Evolutionary conservation across 805 yeast species (phyloP), one percentile per base, ranked within the genome.

Genomic region (Zygotorulaspora chibaensis): DNA sequence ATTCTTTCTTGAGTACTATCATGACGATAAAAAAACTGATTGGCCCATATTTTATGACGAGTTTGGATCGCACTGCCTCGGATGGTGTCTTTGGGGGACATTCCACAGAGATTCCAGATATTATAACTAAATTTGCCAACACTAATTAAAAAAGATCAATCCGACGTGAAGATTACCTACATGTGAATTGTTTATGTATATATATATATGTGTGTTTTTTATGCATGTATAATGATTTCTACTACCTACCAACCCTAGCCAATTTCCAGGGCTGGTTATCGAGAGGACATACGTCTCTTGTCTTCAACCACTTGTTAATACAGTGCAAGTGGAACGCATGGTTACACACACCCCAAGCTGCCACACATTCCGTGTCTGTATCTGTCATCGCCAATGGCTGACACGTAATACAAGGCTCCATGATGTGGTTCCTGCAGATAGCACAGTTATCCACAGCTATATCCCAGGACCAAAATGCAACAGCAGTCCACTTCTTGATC

Each of bases 391-490:
- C 81, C 61, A 83, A 82, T 23, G 95, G 95, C 65, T 88, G 96
- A 65, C 99, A 93, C 65, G 90, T 98, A 54, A 93, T 86, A 65
- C 99, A 93, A 13, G 93, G 93, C 61, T 93, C 99, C 99, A 93
- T 93, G 55, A 93, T 77, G 68, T 91, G 97, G 67, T 91, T 93
- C 63, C 98, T 79, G 75, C 99, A 93, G 64, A 93, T 93, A 33
- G 99, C 98, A 73, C 99, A 93, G 45, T 87, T 88, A 54, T 95
- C 99, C 45, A 88, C 91, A 29, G 82, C 91, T 50, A 88, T 85
- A 68, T 88, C 96, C 99, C 99, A 93, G 0, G 97, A 88, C 99
- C 99, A 93, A 64, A 93, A 88, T n/a, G 98, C 98, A 40, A 93
- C 99, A 0, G 98, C 98, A 11, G 96, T 89, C 98, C 99, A 91